A percentile compares a stretch with the other conserved stretches of the same genome.
phyloP scores from a whole-genome alignment of 2,329 filamentous ascomycete species.

The Botrytis tulipae region DNA sequence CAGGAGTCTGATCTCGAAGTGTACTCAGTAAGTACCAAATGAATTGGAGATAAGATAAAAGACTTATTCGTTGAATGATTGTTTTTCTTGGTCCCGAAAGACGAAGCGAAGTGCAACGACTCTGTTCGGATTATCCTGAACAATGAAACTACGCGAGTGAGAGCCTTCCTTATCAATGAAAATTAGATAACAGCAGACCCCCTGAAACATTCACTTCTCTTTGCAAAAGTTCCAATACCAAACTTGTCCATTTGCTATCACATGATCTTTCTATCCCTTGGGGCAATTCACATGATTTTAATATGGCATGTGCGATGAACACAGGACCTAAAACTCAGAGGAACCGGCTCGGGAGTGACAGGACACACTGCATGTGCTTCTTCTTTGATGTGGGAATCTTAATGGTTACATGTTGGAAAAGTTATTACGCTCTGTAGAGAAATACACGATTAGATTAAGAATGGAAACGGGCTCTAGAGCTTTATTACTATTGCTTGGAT shows the following conservation, averaged over 20 bases:
- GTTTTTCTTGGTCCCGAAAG: not conserved
- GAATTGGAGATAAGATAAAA: not conserved
- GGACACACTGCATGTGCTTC: too few relatives aligned
- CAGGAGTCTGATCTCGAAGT: not conserved
- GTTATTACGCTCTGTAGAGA: too few relatives aligned
- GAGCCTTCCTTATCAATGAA: not conserved
- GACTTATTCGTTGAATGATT: not conserved
- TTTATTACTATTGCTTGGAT: too few relatives aligned
- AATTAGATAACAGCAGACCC: fast-evolving
- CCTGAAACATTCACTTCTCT: not conserved
- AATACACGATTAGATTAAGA: too few relatives aligned
- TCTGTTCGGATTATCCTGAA: not conserved
- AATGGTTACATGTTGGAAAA: too few relatives aligned
- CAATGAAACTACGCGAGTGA: not conserved
- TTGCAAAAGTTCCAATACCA: not conserved
- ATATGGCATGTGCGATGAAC: too few relatives aligned
- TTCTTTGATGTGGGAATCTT: too few relatives aligned
- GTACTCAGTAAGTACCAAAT: not conserved
- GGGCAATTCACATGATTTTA: not conserved
- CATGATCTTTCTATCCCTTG: not conserved
- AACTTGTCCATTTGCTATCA: not conserved
- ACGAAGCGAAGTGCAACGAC: not conserved
- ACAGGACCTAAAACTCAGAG: too few relatives aligned
- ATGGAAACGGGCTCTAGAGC: too few relatives aligned
- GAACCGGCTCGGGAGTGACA: too few relatives aligned